Evolutionary conservation across 352 stramenopile species (phyloP), one percentile per base, ranked within the genome.

Genomic region (Achlya hypogyna): DNA sequence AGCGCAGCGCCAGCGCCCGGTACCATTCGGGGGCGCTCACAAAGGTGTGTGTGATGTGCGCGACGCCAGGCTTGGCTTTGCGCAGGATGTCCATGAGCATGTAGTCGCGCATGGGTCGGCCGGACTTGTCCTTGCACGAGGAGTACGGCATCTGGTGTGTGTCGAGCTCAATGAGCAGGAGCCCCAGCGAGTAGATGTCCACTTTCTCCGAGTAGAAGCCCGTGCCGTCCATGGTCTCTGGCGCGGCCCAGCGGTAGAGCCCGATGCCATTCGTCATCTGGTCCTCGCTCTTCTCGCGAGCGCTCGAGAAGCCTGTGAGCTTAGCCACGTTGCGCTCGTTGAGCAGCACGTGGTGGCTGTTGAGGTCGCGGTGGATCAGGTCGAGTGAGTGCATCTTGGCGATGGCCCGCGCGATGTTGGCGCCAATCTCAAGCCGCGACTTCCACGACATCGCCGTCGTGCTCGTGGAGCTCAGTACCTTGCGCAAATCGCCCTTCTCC

Each of bases 321-420:
- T 64, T 64, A 1, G 56, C 35, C 20, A 25, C 56, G 0, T 38
- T 32, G 5, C 40, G n/a, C 27, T 23, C 29, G 29, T 64, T 42
- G 29, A 64, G 18, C 9, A 64, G 56, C 22, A 64, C 56, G 18
- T 64, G 29, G 56, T 47, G 22, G 18, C 25, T 28, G 25, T 8
- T 53, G 9, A 64, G 23, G 29, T 64, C 56, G 25, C 56, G 56
- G 12, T 64, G 56, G 42, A 64, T 53, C 23, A 64, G 34, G n/a
- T 63, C 71, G 38, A 76, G 32, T 49, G 69, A 74, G 58, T 79
- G 74, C 63, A 77, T 66, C 53, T 79, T 70, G 0, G 64, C 64
- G 5, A 79, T 42, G 12, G 63, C 72, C 35, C 31, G 25, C 9
- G 56, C 35, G 18, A 74, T 1, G 29, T 64, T 64, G 42, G 53